Evolutionary conservation across 2,329 filamentous ascomycete species (phyloP).

Genomic region (Colletotrichum sp.): DNA sequence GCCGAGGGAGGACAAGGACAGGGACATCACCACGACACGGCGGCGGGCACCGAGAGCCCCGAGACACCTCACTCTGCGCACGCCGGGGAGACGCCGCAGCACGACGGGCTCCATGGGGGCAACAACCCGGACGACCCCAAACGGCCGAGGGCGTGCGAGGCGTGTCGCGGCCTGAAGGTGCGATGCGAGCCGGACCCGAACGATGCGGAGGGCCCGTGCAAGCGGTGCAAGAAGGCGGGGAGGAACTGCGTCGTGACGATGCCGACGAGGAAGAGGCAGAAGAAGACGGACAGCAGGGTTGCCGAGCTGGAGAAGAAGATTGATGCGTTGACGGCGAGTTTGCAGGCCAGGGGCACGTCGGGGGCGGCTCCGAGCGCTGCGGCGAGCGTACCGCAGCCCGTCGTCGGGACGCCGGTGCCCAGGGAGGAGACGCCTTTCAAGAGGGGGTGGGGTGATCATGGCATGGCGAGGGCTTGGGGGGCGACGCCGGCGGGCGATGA

Average conservation of each 20-base stretch:
- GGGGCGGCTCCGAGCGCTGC: constrained; percentile 20
- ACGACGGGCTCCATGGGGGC: constrained; percentile 5
- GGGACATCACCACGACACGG: background rate
- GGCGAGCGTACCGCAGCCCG: constrained; percentile 20
- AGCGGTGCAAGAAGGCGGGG: constrained; percentile 81
- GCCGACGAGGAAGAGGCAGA: constrained; percentile 79
- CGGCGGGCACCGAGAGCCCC: background rate
- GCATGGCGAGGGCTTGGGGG: background rate
- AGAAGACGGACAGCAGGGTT: constrained; percentile 89
- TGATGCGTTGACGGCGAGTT: constrained; percentile 81
- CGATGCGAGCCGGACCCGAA: constrained; percentile 79
- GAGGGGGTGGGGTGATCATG: constrained; percentile 7
- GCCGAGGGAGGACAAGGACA: background rate
- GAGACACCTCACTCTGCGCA: constrained; percentile 11
- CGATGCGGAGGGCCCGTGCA: constrained; percentile 69
- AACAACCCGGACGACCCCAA: constrained; percentile 56
- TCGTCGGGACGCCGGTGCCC: background rate
- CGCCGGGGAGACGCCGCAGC: constrained; percentile 9
- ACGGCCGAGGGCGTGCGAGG: constrained; percentile 75
- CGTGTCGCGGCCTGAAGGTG: constrained; percentile 79
- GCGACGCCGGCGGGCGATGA: background rate
- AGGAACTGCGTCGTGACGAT: constrained; percentile 79
- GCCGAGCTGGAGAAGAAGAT: constrained; percentile 93
- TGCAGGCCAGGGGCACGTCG: constrained; percentile 59
- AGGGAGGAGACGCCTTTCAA: constrained; percentile 10